These are phyloP conservation scores for Sutorius australiensis DNA, from an alignment of 768 basidiomycete species.

Conservation along the genomic window DNA sequence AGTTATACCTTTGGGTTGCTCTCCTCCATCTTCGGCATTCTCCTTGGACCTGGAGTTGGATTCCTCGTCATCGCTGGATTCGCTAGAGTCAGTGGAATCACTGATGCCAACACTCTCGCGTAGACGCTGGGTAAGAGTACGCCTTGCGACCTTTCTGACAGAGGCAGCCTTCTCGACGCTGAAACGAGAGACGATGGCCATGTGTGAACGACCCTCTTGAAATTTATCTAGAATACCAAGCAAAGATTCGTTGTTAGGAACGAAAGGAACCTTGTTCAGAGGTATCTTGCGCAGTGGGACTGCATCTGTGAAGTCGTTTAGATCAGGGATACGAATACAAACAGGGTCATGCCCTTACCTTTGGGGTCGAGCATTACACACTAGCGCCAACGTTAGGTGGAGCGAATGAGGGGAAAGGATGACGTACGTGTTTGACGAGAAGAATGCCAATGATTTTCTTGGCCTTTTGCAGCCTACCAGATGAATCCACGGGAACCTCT, in stretches of 20 bases:
- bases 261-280: slow-evolving; percentile 81
- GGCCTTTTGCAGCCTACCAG: slow-evolving; percentile 45
- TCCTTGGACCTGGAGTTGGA: slow-evolving; percentile 20
- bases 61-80: slow-evolving; percentile 42
- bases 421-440: slow-evolving; percentile 69
- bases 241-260: slow-evolving; percentile 82
- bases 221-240: slow-evolving; percentile 84
- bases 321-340: not conserved
- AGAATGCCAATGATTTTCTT: slow-evolving; percentile 86
- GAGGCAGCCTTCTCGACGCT: slow-evolving; percentile 71
- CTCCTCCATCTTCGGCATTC: slow-evolving; percentile 15
- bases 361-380: slow-evolving; percentile 86
- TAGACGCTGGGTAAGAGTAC: slow-evolving; percentile 73
- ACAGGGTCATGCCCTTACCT: slow-evolving; percentile 35
- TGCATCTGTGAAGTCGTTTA: slow-evolving; percentile 49
- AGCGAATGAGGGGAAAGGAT: not conserved
- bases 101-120: slow-evolving; percentile 72
- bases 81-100: slow-evolving; percentile 53
- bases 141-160: slow-evolving; percentile 81
- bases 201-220: slow-evolving; percentile 87
- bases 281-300: slow-evolving; percentile 79
- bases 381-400: slow-evolving; percentile 12
- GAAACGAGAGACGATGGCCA: slow-evolving; percentile 84
- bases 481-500: slow-evolving; percentile 45
- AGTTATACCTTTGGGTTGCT: slow-evolving; percentile 26